Conservation (phyloP, 768 basidiomycete genomes). For the Kwoniella dendrophila region DNA sequence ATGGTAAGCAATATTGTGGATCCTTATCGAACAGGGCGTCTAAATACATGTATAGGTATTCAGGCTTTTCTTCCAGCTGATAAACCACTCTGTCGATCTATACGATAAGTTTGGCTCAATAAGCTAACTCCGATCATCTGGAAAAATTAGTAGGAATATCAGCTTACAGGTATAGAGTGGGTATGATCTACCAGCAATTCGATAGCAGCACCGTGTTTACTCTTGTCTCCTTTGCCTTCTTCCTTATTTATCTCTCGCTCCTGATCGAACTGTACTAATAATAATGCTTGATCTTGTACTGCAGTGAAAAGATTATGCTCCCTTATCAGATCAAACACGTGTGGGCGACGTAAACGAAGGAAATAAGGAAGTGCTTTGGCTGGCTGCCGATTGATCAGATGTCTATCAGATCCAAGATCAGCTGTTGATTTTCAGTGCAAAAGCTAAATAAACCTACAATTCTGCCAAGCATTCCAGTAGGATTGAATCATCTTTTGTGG, state of each 20-base stretch:
- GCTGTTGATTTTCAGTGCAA: not conserved
- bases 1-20: constrained; percentile 73
- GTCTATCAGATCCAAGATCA: constrained; percentile 60
- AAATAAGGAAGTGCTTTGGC: constrained; percentile 91
- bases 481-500: constrained; percentile 61
- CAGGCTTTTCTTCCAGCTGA: constrained; percentile 73
- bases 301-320: constrained; percentile 93
- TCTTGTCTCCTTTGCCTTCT: constrained; percentile 28
- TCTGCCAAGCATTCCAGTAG: constrained; percentile 96
- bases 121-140: not conserved
- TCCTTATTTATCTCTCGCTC: constrained; percentile 58
- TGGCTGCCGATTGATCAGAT: constrained; percentile 83
- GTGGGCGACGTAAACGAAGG: constrained; percentile 77
- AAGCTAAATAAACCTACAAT: constrained; percentile 62
- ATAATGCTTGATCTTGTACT: constrained; percentile 87
- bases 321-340: constrained; percentile 91
- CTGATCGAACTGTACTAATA: constrained; percentile 92
- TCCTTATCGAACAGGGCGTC: constrained; percentile 88
- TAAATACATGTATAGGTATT: constrained; percentile 89
- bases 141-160: not conserved
- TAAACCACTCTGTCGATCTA: constrained; percentile 85
- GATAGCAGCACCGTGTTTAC: constrained; percentile 72
- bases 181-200: constrained; percentile 86
- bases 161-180: constrained; percentile 87
- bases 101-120: constrained; percentile 6